Evolutionary conservation across 305 asterid species (phyloP).

Genomic region (Fraxinus albicans): DNA sequence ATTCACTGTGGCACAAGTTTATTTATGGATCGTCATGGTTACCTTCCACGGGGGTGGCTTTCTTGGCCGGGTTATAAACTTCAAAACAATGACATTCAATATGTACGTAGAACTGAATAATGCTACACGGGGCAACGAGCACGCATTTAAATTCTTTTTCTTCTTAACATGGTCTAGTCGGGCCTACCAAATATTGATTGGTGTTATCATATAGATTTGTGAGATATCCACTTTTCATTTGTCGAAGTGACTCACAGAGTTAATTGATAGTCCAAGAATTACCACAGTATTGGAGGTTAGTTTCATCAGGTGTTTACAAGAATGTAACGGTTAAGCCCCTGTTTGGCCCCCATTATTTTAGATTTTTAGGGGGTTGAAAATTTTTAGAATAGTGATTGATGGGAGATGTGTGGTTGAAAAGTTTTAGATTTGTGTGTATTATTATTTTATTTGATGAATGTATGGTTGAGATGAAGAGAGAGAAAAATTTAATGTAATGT

Average conservation of each 20-base stretch:
- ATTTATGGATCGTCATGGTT: conserved; percentile 49
- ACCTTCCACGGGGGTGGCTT: conserved; percentile 59
- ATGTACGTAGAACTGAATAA: background rate
- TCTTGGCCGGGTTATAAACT: conserved; percentile 37
- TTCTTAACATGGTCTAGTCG: background rate
- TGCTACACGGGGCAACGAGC: background rate
- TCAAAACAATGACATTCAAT: background rate
- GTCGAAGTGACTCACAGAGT: background rate
- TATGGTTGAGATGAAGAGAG: too few species aligned
- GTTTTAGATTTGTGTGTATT: too few species aligned
- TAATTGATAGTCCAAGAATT: background rate
- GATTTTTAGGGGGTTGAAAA: too few species aligned
- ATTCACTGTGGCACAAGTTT: conserved; percentile 51
- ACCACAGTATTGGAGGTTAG: background rate
- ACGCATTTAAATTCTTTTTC: background rate
- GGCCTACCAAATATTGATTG: background rate
- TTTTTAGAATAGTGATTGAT: too few species aligned
- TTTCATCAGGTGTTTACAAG: background rate
- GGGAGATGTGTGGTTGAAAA: too few species aligned
- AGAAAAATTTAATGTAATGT: too few species aligned
- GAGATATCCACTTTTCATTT: background rate
- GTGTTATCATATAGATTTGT: background rate
- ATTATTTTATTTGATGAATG: too few species aligned
- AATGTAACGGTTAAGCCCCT: background rate
- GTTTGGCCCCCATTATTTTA: too few species aligned